phyloP scores from a whole-genome alignment of 2,329 filamentous ascomycete species.

The Ceratocystis eucalypticola region DNA sequence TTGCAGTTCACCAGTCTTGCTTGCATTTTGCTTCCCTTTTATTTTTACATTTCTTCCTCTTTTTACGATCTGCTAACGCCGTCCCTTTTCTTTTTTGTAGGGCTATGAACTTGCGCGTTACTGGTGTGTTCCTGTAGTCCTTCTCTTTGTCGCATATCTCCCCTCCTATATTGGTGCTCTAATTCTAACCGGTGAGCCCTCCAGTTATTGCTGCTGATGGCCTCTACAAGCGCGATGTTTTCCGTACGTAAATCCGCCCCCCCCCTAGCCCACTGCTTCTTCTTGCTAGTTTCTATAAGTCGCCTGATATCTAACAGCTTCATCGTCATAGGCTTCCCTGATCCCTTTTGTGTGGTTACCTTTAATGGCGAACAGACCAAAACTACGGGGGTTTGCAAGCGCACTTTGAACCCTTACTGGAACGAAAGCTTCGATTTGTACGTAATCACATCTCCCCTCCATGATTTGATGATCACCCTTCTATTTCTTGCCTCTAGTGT shows the following conservation, averaged over 20 bases:
- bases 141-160: not conserved
- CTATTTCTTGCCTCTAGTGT: not conserved
- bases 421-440: slow-evolving; percentile 99
- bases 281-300: too few relatives aligned
- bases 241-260: slow-evolving; percentile 53
- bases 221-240: slow-evolving; percentile 97
- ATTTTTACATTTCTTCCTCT: not conserved
- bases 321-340: slow-evolving; percentile 64
- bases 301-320: not conserved
- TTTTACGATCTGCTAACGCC: slow-evolving; percentile 25
- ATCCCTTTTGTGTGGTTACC: slow-evolving; percentile 94
- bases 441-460: slow-evolving; percentile 4
- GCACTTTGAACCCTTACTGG: slow-evolving; percentile 99
- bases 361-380: slow-evolving; percentile 96
- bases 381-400: slow-evolving; percentile 94
- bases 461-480: slow-evolving; percentile 24
- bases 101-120: slow-evolving; percentile 80
- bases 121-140: slow-evolving; percentile 51
- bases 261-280: too few relatives aligned
- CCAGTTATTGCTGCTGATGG: slow-evolving; percentile 96
- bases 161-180: not conserved
- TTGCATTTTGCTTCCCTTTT: not conserved
- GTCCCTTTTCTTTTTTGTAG: slow-evolving; percentile 30
- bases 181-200: slow-evolving; percentile 23
- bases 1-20: slow-evolving; percentile 16